Conservation (phyloP, 1,284 basidiomycete species). For the Microbotryomycetes sp. region DNA sequence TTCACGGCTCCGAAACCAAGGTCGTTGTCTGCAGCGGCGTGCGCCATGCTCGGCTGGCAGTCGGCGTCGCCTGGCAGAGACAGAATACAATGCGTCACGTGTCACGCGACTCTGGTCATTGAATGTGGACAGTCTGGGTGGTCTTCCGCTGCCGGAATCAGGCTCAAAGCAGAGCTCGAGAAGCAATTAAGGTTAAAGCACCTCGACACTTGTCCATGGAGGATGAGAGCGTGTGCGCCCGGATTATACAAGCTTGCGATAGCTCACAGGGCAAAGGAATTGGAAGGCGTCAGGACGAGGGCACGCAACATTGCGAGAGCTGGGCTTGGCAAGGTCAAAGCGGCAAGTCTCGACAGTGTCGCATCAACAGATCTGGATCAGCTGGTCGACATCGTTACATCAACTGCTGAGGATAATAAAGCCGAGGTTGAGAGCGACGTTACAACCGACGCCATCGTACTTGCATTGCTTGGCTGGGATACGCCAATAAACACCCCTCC, state of each 20-base stretch:
- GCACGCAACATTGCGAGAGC: not conserved
- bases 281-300: constrained; percentile 3
- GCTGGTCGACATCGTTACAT: not conserved
- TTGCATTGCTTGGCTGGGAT: not conserved
- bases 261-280: constrained; percentile 6
- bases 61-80: constrained; percentile 3
- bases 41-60: constrained; percentile 16
- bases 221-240: constrained; percentile 10
- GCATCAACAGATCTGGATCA: not conserved
- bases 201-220: constrained; percentile 15
- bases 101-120: constrained; percentile 6
- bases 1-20: constrained; percentile 18
- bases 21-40: constrained; percentile 5
- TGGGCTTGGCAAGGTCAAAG: not conserved
- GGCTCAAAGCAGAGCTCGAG: not conserved
- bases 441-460: not conserved
- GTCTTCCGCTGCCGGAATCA: not conserved
- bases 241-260: constrained; percentile 5
- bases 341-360: not conserved
- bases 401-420: not conserved
- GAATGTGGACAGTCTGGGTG: not conserved
- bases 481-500: not conserved
- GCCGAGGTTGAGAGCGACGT: no score
- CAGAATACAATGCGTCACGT: constrained; percentile 18
- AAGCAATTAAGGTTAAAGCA: not conserved